These are phyloP conservation scores for Trypanosoma melophagium DNA, from an alignment of 208 protist species.

Conservation along the genomic window DNA sequence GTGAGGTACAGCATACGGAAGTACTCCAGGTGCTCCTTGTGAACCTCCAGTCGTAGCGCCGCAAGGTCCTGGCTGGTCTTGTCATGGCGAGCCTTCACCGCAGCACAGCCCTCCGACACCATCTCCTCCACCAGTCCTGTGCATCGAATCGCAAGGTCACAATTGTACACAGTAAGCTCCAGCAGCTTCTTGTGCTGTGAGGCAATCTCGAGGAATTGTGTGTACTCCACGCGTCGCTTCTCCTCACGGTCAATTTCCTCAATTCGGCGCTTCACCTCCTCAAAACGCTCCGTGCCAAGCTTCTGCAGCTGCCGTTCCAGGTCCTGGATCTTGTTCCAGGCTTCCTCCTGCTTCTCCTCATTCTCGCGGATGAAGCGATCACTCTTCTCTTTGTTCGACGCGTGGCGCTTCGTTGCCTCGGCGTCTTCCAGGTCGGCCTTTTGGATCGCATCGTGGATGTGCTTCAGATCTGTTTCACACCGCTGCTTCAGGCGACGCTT, in stretches of 20 bases:
- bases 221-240: conserved; percentile 50
- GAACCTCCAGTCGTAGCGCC: conserved; percentile 39
- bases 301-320: conserved; percentile 52
- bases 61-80: conserved; percentile 50
- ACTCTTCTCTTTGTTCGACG: conserved; percentile 48
- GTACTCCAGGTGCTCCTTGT: conserved; percentile 61
- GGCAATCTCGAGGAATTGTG: conserved; percentile 47
- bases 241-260: conserved; percentile 58
- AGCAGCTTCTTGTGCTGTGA: conserved; percentile 61
- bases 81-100: conserved; percentile 50
- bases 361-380: conserved; percentile 47
- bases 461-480: conserved; percentile 58
- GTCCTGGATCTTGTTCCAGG: conserved; percentile 59
- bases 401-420: conserved; percentile 50
- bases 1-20: conserved; percentile 61
- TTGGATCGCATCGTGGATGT: conserved; percentile 59
- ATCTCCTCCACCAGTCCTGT: conserved; percentile 48
- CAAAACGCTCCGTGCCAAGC: conserved; percentile 44
- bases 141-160: conserved; percentile 49
- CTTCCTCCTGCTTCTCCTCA: conserved; percentile 53
- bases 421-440: conserved; percentile 57
- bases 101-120: conserved; percentile 45
- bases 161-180: conserved; percentile 57
- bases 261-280: conserved; percentile 54
- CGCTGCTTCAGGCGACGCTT: conserved; percentile 57